These are phyloP conservation scores for Jackrogersella multiformis DNA, from an alignment of 495 filamentous ascomycete species.

Conservation along the genomic window DNA sequence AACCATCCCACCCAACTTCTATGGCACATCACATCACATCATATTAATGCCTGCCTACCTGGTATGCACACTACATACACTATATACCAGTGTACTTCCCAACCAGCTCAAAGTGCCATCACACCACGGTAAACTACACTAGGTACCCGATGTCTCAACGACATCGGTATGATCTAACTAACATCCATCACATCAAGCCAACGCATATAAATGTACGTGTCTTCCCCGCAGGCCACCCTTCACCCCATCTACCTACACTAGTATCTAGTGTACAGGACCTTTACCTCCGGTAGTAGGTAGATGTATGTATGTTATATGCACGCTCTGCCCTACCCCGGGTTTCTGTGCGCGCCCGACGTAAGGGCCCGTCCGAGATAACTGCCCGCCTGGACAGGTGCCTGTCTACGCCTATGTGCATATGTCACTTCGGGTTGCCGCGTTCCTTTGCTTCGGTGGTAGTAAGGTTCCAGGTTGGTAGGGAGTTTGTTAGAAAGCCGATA, in stretches of 20 bases:
- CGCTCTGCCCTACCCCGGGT: slow-evolving; percentile 4
- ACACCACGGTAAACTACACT: slow-evolving; percentile 4
- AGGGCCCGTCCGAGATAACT: slow-evolving; percentile 4
- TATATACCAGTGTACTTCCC: too few species aligned
- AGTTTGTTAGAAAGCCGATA: too few species aligned
- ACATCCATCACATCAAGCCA: background rate
- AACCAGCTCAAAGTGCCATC: background rate
- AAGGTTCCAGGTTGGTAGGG: too few species aligned
- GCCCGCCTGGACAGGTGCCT: background rate
- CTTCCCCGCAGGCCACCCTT: background rate
- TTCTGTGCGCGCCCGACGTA: slow-evolving; percentile 21
- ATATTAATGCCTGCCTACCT: too few species aligned
- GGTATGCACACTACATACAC: too few species aligned
- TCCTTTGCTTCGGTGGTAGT: background rate
- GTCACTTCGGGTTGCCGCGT: background rate
- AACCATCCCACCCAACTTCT: too few species aligned
- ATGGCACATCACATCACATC: too few species aligned
- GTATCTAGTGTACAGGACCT: too few species aligned
- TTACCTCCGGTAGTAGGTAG: too few species aligned
- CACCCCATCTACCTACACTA: background rate
- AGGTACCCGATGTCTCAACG: too few species aligned
- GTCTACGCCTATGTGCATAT: background rate
- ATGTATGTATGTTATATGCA: too few species aligned
- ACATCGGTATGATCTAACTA: background rate
- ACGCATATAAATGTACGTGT: slow-evolving; percentile 2